A percentile compares a stretch with the other conserved stretches of the same genome.
Conservation (phyloP, 176 grass and related monocot species). For the Oryza rufipogon region DNA sequence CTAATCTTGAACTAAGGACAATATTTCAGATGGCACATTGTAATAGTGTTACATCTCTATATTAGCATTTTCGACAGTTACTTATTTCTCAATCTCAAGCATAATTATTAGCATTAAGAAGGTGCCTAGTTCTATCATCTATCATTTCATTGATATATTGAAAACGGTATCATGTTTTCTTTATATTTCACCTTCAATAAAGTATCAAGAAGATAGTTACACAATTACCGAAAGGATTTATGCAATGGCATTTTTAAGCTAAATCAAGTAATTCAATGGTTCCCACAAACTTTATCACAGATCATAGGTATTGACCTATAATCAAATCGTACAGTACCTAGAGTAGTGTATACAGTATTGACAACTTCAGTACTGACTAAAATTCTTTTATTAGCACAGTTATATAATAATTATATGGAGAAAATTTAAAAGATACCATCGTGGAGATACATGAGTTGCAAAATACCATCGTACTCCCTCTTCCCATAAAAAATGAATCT, state of each 20-base stretch:
- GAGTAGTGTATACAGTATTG: not conserved
- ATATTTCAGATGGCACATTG: constrained; percentile 5
- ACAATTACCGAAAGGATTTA: constrained; percentile 26
- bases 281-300: constrained; percentile 17
- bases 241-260: constrained; percentile 6
- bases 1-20: not conserved
- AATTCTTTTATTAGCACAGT: not conserved
- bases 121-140: not conserved
- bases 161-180: not conserved
- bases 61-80: too few relatives aligned
- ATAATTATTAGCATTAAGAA: not conserved
- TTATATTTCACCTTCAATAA: not conserved
- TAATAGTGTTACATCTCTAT: not conserved
- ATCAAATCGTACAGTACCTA: constrained; percentile 5
- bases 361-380: not conserved
- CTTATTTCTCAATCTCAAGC: not conserved
- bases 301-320: constrained; percentile 13
- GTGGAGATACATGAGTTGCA: too few relatives aligned
- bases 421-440: too few relatives aligned
- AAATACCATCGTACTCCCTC: too few relatives aligned
- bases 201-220: constrained; percentile 15
- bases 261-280: constrained; percentile 3
- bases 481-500: too few relatives aligned
- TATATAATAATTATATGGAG: not conserved
- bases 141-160: not conserved